A percentile compares a stretch with the other conserved stretches of the same genome.
phyloP scores from a whole-genome alignment of 371 early-diverging fungal species.

The Apophysomyces variabilis region DNA sequence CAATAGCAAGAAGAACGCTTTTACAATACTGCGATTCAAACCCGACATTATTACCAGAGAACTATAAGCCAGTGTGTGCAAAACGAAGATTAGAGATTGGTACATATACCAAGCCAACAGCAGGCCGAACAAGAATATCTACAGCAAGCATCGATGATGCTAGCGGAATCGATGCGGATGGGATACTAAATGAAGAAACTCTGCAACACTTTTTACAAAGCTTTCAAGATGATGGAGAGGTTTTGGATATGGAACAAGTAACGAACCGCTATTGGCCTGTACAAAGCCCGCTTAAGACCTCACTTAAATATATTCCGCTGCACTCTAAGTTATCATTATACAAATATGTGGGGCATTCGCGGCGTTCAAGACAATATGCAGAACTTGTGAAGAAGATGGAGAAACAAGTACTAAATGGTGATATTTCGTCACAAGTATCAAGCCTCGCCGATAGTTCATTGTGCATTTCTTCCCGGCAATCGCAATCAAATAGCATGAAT shows the following conservation, averaged over 20 bases:
- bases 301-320: conserved; percentile 25
- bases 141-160: not conserved
- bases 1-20: conserved; percentile 31
- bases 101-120: conserved; percentile 15
- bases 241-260: conserved; percentile 20
- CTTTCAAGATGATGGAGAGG: conserved; percentile 9
- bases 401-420: conserved; percentile 34
- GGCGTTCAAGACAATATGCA: conserved; percentile 30
- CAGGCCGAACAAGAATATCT: conserved; percentile 9
- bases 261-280: conserved; percentile 28
- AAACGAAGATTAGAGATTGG: conserved; percentile 34
- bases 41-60: conserved; percentile 52
- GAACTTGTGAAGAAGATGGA: conserved; percentile 33
- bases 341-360: conserved; percentile 31
- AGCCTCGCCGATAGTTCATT: not conserved
- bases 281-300: not conserved
- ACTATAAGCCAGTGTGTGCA: conserved; percentile 51
- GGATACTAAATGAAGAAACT: conserved; percentile 19
- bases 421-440: conserved; percentile 8
- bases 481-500: not conserved
- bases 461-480: not conserved
- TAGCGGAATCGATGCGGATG: conserved; percentile 18
- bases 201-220: conserved; percentile 14
- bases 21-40: conserved; percentile 29
- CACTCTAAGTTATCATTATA: conserved; percentile 16